Evolutionary conservation across 225 moss, liverwort and hornwort genomes (phyloP).

Genomic region (Thuidium tamariscinum): DNA sequence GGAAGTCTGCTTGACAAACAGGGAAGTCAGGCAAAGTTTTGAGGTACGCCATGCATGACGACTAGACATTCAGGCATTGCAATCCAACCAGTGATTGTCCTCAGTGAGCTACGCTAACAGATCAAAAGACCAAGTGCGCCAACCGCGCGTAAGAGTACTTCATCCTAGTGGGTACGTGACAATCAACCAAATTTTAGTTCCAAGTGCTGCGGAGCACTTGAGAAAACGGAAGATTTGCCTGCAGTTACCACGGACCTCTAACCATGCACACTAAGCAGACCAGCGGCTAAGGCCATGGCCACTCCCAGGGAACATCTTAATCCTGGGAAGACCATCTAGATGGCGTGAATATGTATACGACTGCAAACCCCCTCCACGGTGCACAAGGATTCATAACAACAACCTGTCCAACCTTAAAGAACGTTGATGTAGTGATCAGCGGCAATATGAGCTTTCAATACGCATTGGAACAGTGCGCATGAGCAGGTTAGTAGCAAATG

Average conservation of each 20-base stretch:
- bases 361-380: background rate
- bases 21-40: background rate
- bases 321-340: background rate
- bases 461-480: background rate
- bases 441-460: background rate
- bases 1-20: background rate
- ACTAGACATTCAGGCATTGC: background rate
- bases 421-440: background rate
- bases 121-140: background rate
- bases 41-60: background rate
- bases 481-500: conserved; percentile 13
- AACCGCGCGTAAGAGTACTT: background rate
- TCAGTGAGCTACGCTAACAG: background rate
- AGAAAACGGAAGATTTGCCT: background rate
- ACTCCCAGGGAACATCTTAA: background rate
- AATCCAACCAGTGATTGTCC: background rate
- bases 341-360: background rate
- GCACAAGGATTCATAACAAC: background rate
- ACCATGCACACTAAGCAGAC: background rate
- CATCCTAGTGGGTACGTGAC: background rate
- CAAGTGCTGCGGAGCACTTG: background rate
- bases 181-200: background rate
- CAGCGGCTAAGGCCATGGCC: background rate
- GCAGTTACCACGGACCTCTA: background rate
- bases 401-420: background rate